A percentile compares a stretch with the other conserved stretches of the same genome.
Conservation (phyloP, 2,329 filamentous ascomycete species). For the Tympanopsis confertula region DNA sequence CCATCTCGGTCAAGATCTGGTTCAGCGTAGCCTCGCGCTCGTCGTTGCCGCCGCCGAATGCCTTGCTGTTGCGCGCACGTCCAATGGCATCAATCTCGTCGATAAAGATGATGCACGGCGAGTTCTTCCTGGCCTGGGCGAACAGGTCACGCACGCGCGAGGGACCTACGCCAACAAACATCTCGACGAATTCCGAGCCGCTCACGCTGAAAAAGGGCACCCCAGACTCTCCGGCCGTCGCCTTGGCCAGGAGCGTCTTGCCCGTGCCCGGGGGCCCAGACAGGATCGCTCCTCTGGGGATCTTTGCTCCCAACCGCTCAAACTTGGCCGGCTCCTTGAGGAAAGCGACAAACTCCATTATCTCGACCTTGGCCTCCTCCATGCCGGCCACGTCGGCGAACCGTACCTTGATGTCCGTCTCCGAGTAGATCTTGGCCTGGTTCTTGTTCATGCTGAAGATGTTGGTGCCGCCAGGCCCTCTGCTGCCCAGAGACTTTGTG, state of each 20-base stretch:
- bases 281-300: constrained; percentile 88
- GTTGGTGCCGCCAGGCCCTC: constrained; percentile 50
- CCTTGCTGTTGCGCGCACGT: constrained; percentile 60
- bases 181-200: constrained; percentile 97
- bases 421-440: constrained; percentile 93
- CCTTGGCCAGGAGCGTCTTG: constrained; percentile 94
- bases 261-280: constrained; percentile 94
- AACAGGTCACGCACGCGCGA: constrained; percentile 93
- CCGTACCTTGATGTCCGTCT: constrained; percentile 91
- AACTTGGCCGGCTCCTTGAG: constrained; percentile 87
- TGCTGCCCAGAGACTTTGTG: constrained; percentile 61
- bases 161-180: constrained; percentile 98
- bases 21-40: constrained; percentile 95
- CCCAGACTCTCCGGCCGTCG: constrained; percentile 89
- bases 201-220: constrained; percentile 98
- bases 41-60: constrained; percentile 81
- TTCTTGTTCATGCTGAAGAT: constrained; percentile 96
- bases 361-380: constrained; percentile 95
- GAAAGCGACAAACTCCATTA: constrained; percentile 99
- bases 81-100: constrained; percentile 98
- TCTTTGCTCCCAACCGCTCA: constrained; percentile 90
- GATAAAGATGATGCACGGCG: constrained; percentile 98
- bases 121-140: constrained; percentile 84
- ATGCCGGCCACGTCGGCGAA: constrained; percentile 94
- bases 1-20: constrained; percentile 98